These are phyloP conservation scores for Scenedesmus sp. DNA, from an alignment of 163 green algal genomes.

Conservation along the genomic window DNA sequence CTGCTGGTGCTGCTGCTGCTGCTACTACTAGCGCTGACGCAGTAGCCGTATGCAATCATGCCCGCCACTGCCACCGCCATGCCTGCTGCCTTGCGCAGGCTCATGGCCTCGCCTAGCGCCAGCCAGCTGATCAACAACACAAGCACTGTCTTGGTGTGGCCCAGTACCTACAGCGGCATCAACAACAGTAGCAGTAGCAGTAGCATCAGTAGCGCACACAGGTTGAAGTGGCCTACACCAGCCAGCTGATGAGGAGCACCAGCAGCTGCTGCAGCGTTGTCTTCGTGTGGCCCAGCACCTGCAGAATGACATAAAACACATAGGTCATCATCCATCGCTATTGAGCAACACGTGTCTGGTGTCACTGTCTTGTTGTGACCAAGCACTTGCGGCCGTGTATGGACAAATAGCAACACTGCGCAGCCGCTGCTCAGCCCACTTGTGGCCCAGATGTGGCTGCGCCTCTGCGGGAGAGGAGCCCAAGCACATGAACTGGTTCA, in stretches of 20 bases:
- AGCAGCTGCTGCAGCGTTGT: constrained; percentile 69
- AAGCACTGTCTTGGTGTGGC: constrained; percentile 91
- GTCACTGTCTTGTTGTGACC: constrained; percentile 90
- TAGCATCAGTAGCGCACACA: no score
- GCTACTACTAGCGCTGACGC: constrained; percentile 52
- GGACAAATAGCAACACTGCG: not conserved
- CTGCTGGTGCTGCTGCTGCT: not conserved
- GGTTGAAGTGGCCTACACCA: not conserved
- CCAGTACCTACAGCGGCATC: constrained; percentile 76
- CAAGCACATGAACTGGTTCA: no score
- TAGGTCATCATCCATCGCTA: no score
- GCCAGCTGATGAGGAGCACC: constrained; percentile 87
- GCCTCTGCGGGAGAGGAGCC: no score
- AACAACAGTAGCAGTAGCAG: not conserved
- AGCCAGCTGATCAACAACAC: constrained; percentile 88
- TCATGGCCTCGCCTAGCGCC: constrained; percentile 83
- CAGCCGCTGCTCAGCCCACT: not conserved
- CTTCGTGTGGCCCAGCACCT: constrained; percentile 94
- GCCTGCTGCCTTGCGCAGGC: constrained; percentile 70
- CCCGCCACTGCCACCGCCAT: constrained; percentile 84
- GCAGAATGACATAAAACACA: not conserved
- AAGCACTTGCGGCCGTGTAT: not conserved
- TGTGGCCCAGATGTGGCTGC: not conserved
- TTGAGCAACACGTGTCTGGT: constrained; percentile 54
- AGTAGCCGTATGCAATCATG: constrained; percentile 85